Evolutionary conservation across 768 basidiomycete genomes (phyloP).

Genomic region (Mrakia gelida): DNA sequence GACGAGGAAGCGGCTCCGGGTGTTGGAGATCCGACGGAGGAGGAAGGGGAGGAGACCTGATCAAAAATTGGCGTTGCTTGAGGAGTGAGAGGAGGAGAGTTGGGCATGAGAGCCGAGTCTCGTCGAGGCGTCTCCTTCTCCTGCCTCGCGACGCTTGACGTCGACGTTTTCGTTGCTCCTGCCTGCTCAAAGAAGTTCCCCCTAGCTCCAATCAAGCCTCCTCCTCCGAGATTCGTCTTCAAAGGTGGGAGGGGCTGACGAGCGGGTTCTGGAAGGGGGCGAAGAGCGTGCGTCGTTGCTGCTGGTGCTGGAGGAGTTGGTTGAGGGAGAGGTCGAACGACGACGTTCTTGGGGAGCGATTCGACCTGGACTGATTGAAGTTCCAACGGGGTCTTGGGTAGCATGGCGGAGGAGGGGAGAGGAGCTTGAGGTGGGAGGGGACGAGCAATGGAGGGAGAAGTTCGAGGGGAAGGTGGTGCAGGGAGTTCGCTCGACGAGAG

Average conservation of each 20-base stretch:
- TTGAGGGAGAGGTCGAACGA: background rate
- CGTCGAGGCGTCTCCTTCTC: background rate
- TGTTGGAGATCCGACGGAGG: background rate
- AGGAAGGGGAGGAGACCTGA: background rate
- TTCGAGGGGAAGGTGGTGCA: background rate
- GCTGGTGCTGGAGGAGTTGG: background rate
- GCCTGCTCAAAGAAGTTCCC: background rate
- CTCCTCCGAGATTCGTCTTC: background rate
- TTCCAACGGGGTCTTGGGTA: background rate
- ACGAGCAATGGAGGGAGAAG: background rate
- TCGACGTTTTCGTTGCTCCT: background rate
- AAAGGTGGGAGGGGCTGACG: background rate
- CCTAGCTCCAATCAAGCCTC: background rate
- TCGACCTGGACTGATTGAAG: background rate
- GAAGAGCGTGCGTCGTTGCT: background rate
- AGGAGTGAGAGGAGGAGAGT: background rate
- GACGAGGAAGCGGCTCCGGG: background rate
- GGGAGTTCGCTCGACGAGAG: background rate
- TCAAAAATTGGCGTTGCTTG: background rate
- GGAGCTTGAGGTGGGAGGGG: background rate
- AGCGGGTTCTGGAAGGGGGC: background rate
- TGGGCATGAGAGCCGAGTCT: conserved; percentile 1
- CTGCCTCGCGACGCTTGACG: background rate
- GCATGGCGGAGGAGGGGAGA: background rate
- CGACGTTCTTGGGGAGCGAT: background rate